Conservation (phyloP, 106 monocot genomes). For the Ottelia alismoides region DNA sequence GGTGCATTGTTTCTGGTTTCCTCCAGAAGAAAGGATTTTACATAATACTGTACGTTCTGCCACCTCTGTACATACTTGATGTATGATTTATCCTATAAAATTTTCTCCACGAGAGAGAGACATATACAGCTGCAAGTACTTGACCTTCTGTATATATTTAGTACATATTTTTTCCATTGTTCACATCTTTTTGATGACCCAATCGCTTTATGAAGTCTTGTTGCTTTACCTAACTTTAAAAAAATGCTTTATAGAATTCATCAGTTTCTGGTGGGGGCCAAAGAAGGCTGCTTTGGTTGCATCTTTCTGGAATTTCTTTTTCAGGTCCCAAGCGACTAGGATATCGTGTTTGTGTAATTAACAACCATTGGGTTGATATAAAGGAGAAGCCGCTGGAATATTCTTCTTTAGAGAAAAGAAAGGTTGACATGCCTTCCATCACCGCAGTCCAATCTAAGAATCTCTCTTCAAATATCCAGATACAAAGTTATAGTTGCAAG, state of each 20-base stretch:
- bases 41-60: conserved; percentile 38
- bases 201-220: neutral
- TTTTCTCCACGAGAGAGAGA: no score
- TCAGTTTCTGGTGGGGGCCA: no score
- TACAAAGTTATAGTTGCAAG: conserved; percentile 4
- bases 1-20: conserved; percentile 75
- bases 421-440: conserved; percentile 30
- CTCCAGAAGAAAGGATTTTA: conserved; percentile 69
- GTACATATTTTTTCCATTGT: neutral
- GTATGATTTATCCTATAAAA: no score
- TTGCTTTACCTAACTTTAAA: neutral
- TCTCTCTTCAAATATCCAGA: no score
- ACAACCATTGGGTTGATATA: neutral
- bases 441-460: conserved; percentile 7
- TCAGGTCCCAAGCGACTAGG: no score
- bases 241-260: neutral
- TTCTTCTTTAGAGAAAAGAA: neutral
- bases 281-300: no score
- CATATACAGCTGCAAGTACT: no score
- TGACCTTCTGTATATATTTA: no score
- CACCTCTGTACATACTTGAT: neutral
- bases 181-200: neutral
- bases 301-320: no score
- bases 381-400: neutral
- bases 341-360: neutral